Percentiles rank a stretch among this genome's conserved stretches.
Evolutionary conservation across 345 rosid genomes (phyloP).

Genomic region (Eucalyptus pauciflora): DNA sequence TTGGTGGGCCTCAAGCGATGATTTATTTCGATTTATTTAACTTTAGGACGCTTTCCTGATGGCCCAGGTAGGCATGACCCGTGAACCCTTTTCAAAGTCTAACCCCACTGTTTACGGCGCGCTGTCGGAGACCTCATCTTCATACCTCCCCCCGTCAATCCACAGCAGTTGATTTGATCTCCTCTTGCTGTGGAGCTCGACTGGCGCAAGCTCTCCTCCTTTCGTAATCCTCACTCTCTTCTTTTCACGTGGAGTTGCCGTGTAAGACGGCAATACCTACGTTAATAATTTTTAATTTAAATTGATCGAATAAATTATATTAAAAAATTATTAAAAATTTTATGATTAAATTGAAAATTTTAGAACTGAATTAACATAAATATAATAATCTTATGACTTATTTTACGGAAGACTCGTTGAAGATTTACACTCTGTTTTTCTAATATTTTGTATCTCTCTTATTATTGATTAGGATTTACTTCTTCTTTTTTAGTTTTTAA

Average conservation of each 20-base stretch:
- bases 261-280: not conserved
- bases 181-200: not conserved
- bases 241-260: not conserved
- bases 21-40: not conserved
- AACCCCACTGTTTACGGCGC: not conserved
- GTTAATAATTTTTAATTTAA: no score
- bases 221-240: not conserved
- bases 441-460: no score
- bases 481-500: no score
- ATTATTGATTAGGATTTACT: no score
- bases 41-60: not conserved
- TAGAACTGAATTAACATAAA: fast-evolving
- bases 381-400: no score
- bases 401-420: no score
- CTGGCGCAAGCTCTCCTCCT: not conserved
- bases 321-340: fast-evolving
- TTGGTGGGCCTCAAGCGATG: not conserved
- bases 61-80: not conserved
- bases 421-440: no score
- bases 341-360: no score
- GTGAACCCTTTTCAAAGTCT: not conserved
- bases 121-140: not conserved
- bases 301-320: no score
- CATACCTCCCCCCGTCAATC: not conserved
- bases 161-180: not conserved